These are phyloP conservation scores for Clarireedia paspali DNA, from an alignment of 2,329 filamentous ascomycete genomes.

Conservation along the genomic window DNA sequence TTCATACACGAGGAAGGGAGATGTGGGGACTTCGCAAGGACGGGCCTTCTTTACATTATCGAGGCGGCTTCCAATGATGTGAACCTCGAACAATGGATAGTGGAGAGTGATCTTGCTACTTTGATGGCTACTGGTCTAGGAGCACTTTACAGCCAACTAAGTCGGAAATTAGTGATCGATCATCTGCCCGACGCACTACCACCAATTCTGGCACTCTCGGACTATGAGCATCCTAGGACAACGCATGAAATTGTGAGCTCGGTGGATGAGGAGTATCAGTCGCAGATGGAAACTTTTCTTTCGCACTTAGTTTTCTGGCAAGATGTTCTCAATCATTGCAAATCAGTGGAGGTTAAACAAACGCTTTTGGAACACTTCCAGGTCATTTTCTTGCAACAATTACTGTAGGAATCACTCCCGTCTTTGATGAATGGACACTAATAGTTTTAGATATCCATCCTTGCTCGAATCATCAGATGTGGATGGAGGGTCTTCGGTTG, in stretches of 20 bases:
- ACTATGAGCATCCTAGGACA: conserved; percentile 69
- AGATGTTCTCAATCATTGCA: conserved; percentile 92
- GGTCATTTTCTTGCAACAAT: conserved; percentile 88
- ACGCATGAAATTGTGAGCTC: conserved; percentile 67
- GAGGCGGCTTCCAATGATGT: conserved; percentile 81
- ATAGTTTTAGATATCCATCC: conserved; percentile 69
- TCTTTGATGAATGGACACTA: conserved; percentile 11
- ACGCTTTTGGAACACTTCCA: conserved; percentile 95
- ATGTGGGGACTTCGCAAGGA: conserved; percentile 91
- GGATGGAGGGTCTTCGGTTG: conserved; percentile 92
- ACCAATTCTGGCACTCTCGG: conserved; percentile 79
- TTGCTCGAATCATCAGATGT: conserved; percentile 94
- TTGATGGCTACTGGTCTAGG: conserved; percentile 95
- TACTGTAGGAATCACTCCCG: conserved; percentile 54
- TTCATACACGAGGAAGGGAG: conserved; percentile 95
- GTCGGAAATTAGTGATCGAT: conserved; percentile 74
- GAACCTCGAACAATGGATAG: conserved; percentile 87
- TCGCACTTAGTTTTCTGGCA: conserved; percentile 98
- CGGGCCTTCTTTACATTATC: conserved; percentile 89
- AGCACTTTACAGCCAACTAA: conserved; percentile 59
- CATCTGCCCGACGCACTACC: conserved; percentile 69
- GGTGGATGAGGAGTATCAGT: conserved; percentile 66
- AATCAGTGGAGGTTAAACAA: conserved; percentile 83
- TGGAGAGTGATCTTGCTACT: conserved; percentile 92
- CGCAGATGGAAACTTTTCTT: conserved; percentile 87